A percentile compares a stretch with the other conserved stretches of the same genome.
Evolutionary conservation across 1,284 basidiomycete species (phyloP).

Genomic region (Boletus holoroseus): DNA sequence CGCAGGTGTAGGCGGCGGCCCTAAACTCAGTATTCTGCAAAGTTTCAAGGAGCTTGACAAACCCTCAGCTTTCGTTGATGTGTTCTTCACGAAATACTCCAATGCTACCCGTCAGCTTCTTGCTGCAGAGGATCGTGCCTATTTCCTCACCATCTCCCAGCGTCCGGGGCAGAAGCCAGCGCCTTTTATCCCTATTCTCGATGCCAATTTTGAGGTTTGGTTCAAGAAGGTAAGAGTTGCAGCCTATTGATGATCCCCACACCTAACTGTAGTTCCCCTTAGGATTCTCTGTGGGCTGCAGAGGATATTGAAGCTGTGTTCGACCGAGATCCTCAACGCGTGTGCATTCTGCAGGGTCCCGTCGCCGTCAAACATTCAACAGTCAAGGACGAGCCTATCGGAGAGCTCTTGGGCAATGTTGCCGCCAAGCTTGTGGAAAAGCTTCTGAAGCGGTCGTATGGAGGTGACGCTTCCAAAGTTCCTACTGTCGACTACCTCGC

Average conservation of each 20-base stretch:
- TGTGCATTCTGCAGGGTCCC: conserved; percentile 96
- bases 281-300: conserved; percentile 97
- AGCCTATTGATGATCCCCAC: conserved; percentile 2
- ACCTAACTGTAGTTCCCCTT: conserved; percentile 19
- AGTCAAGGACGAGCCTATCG: conserved; percentile 90
- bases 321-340: conserved; percentile 96
- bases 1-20: conserved; percentile 80
- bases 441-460: conserved; percentile 80
- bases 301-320: conserved; percentile 99
- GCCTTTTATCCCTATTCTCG: conserved; percentile 97
- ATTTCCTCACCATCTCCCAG: conserved; percentile 92
- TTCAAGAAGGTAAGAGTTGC: conserved; percentile 81
- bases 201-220: conserved; percentile 93
- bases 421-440: conserved; percentile 73
- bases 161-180: conserved; percentile 97
- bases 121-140: conserved; percentile 92
- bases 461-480: conserved; percentile 71
- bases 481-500: conserved; percentile 88
- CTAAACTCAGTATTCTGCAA: conserved; percentile 86
- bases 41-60: conserved; percentile 83
- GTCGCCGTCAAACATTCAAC: conserved; percentile 87
- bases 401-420: conserved; percentile 86
- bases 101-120: conserved; percentile 82
- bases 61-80: conserved; percentile 70
- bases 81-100: conserved; percentile 84